Base-by-base conservation (phyloP, 441 rosid species). In the Pelargonium myrrhifolium region DNA sequence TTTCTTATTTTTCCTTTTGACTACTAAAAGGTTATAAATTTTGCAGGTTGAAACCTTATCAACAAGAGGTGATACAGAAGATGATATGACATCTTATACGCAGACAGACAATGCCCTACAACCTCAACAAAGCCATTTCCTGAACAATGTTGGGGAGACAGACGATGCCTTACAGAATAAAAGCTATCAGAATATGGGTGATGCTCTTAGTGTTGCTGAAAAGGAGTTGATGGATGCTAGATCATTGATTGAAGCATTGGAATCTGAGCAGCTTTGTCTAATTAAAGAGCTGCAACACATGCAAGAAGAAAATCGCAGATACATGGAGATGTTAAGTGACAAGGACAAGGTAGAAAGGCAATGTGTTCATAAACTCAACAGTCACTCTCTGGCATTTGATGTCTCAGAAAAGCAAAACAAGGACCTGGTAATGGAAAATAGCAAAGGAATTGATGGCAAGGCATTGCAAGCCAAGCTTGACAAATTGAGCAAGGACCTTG, bases 401-500 rank as follows among this genome's bases (percentile, higher is more conserved):
- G 69, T 69, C 65, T 51, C 66, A 51, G 76, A 65, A 65, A 75
- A 71, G 59, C 75, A 72, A 72, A 74, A 75, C 47, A 72, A 66
- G 67, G 66, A 67, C 70, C 55, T 39, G 37, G 70, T 58, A 64
- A 72, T 64, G 67, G 74, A 76, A 71, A 62, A 76, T 65, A 74
- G 64, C 31, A 79, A 83, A 67, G 75, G 75, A 21, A 60, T 72
- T 63, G 80, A 79, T 60, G 72, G 45, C 78, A 83, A 71, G 64
- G 65, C 77, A 17, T 67, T 84, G 77, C 85, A 82, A 74, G 77
- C 67, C 79, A 91, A 82, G 80, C 74, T 87, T 75, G 80, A 76
- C 64, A 86, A 80, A 78, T 66, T 86, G 69, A 74, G 68, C 61
- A 79, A 81, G 67, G 96, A 94, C 62, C 85, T 94, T 65, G 85